phyloP scores from a whole-genome alignment of 257 asterid species.

The Euphrasia confusa region DNA sequence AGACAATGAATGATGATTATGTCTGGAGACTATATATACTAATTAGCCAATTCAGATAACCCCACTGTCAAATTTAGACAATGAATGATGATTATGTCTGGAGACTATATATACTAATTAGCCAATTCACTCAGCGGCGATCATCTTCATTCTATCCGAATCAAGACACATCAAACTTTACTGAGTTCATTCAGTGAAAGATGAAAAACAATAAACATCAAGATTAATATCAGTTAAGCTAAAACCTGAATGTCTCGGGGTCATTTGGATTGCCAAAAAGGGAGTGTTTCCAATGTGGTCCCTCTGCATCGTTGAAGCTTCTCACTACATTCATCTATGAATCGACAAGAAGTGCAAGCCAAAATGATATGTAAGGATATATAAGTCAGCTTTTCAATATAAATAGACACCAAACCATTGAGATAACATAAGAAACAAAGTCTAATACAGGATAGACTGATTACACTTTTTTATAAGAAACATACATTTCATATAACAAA shows the following conservation, averaged over 20 bases:
- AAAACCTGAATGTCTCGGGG: constrained; percentile 85
- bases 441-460: not conserved
- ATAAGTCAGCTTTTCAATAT: not conserved
- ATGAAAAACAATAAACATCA: constrained; percentile 19
- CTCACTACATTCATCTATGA: constrained; percentile 77
- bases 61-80: constrained; percentile 12
- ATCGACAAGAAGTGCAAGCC: constrained; percentile 21
- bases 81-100: constrained; percentile 15
- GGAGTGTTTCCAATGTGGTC: constrained; percentile 91
- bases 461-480: no score
- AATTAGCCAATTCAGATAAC: not conserved
- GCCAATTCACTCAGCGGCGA: constrained; percentile 8
- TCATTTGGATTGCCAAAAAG: constrained; percentile 96
- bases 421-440: constrained; percentile 6
- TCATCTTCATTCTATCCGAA: constrained; percentile 4
- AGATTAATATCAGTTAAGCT: constrained; percentile 13
- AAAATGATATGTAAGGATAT: constrained; percentile 20
- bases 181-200: constrained; percentile 16
- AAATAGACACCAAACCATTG: constrained; percentile 11
- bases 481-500: no score
- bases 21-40: constrained; percentile 7
- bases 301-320: constrained; percentile 84
- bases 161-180: constrained; percentile 12
- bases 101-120: constrained; percentile 3
- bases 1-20: constrained; percentile 19